Conservation (phyloP, 2,329 filamentous ascomycete genomes). For the Claviceps africana region DNA sequence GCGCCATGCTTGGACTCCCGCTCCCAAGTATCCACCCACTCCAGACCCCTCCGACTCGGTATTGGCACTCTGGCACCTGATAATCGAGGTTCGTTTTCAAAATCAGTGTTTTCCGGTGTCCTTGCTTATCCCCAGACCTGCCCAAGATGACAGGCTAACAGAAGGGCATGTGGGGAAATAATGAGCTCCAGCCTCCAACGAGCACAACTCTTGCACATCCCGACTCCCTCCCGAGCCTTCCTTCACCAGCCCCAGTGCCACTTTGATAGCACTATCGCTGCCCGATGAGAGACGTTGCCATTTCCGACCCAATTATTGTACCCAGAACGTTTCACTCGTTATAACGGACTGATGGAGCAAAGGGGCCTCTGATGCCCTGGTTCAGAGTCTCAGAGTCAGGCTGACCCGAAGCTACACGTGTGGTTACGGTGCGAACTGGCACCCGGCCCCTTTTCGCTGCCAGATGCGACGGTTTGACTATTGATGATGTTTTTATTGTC, state of each 20-base stretch:
- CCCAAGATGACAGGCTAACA: background rate
- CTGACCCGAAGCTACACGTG: background rate
- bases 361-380: background rate
- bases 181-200: conserved; percentile 2
- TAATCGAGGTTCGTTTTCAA: background rate
- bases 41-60: conserved; percentile 4
- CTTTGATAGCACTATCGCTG: background rate
- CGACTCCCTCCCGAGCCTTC: background rate
- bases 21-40: conserved; percentile 8
- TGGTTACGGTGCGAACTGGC: background rate
- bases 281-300: background rate
- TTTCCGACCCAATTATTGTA: background rate
- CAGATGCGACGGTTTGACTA: conserved; percentile 5
- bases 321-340: background rate
- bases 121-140: background rate
- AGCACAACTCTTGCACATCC: conserved; percentile 1
- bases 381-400: background rate
- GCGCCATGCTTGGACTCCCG: conserved; percentile 12
- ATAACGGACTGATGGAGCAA: background rate
- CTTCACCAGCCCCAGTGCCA: background rate
- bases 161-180: conserved; percentile 1
- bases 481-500: conserved; percentile 1
- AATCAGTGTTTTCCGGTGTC: background rate
- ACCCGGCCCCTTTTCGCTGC: background rate
- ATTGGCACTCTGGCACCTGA: background rate